Base-by-base conservation (phyloP, 2,329 filamentous ascomycete species). In the Elsinoe batatas region DNA sequence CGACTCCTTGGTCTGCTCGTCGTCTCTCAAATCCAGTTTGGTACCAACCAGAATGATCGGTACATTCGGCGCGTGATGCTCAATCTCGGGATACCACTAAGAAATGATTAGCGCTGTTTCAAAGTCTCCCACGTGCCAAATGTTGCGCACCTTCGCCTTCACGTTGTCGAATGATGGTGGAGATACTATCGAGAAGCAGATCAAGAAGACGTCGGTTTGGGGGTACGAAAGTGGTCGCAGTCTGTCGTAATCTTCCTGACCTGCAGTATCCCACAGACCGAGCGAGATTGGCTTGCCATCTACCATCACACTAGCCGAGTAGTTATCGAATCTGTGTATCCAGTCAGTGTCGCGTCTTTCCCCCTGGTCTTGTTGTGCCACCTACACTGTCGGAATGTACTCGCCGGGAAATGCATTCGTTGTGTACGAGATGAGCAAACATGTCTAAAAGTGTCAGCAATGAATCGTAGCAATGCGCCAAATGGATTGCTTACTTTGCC, bases 401-500 rank as follows among this genome's bases (percentile, higher is more conserved):
- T 98, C 93, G 73, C 93, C 93, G n/a, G 93, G 93, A 72, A 98
- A 98, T 62, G 93, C 93, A 77, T 97, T 98, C 61, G 93, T 98
- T 61, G 93, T 97, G 77, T 98, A 98, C 54, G 91, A 97, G 71
- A 98, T 98, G 67, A 98, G 84, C 58, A 98, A 84, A 79, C 93
- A 98, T 79, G 93, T 98, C 91, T 96, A 64, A 22, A 55, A 58
- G 12, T 30, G 26, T 17, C 40, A 44, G 33, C 8, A 38, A 43
- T 55, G 17, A 42, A 46, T 47, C 56, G 58, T 58, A 54, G 59
- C 57, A 50, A 30, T 53, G 53, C 47, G 33, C 47, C 59, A 57
- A 17, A 36, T 15, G 18, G 40, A n/a, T 56, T 37, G 71, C 77
- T 74, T 75, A 95, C 91, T 83, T 98, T 98, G 74, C 93, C 93